These are phyloP conservation scores for Brassica hybrid DNA, from an alignment of 441 rosid genomes.

Conservation along the genomic window DNA sequence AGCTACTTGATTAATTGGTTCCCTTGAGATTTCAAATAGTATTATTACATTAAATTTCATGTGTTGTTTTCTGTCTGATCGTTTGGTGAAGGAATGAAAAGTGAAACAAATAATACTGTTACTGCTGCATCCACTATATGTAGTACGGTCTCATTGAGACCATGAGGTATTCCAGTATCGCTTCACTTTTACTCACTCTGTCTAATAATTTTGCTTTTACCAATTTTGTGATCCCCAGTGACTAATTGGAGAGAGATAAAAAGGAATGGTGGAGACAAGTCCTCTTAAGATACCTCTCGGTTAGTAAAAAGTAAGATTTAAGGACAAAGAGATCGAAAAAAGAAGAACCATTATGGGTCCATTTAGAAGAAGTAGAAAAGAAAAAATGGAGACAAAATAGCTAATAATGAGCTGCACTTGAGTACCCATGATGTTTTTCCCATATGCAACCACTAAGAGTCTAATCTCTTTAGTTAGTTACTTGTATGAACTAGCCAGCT, in stretches of 20 bases:
- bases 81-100: constrained; percentile 9
- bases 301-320: constrained; percentile 36
- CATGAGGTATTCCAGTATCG: constrained; percentile 21
- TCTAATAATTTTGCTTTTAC: constrained; percentile 29
- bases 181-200: constrained; percentile 36
- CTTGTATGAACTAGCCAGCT: constrained; percentile 30
- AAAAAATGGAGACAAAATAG: constrained; percentile 41
- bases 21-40: not conserved
- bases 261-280: constrained; percentile 40
- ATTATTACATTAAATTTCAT: not conserved
- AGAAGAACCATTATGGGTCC: constrained; percentile 37
- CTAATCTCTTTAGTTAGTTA: constrained; percentile 29
- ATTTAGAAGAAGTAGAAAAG: constrained; percentile 40
- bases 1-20: constrained; percentile 4
- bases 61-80: not conserved
- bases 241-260: constrained; percentile 32
- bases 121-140: constrained; percentile 13
- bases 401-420: constrained; percentile 39
- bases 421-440: constrained; percentile 42
- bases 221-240: constrained; percentile 29
- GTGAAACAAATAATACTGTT: constrained; percentile 14
- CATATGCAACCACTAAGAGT: constrained; percentile 44
- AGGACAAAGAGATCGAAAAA: constrained; percentile 29
- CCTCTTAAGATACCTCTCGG: constrained; percentile 42
- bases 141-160: constrained; percentile 17